phyloP scores from a whole-genome alignment of 176 grass and related monocot species.

The Luzula sylvatica region DNA sequence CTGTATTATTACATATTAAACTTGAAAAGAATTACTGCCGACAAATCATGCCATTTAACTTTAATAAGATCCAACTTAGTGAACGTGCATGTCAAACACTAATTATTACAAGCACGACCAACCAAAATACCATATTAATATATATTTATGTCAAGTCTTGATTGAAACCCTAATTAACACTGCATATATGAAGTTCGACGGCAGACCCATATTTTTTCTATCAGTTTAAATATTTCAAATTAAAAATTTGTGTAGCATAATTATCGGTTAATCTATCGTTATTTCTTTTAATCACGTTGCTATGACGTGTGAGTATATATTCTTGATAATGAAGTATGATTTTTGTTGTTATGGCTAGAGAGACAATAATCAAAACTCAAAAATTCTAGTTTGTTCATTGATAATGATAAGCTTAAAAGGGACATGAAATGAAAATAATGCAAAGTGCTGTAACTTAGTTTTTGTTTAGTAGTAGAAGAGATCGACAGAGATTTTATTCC shows the following conservation, averaged over 20 bases:
- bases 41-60: slow-evolving; percentile 6
- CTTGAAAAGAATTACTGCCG: slow-evolving; percentile 4
- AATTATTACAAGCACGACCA: slow-evolving; percentile 11
- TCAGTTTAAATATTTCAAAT: too few relatives aligned
- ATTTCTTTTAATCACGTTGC: too few relatives aligned
- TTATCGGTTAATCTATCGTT: too few relatives aligned
- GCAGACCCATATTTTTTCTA: too few relatives aligned
- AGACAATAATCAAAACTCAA: slow-evolving; percentile 9
- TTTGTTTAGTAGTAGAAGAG: slow-evolving; percentile 22
- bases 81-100: slow-evolving; percentile 22
- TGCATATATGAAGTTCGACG: too few relatives aligned
- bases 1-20: too few relatives aligned
- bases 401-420: slow-evolving; percentile 15
- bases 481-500: slow-evolving; percentile 19
- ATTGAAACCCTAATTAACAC: too few relatives aligned
- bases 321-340: too few relatives aligned
- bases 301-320: too few relatives aligned
- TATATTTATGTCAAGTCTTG: too few relatives aligned
- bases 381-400: slow-evolving; percentile 11
- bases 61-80: neutral
- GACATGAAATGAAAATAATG: slow-evolving; percentile 4
- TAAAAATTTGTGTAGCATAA: too few relatives aligned
- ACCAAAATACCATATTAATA: too few relatives aligned
- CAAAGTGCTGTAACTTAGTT: slow-evolving; percentile 23
- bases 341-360: neutral